These are phyloP conservation scores for Cyberlindnera samutprakarnensis DNA, from an alignment of 805 yeast species.

Conservation along the genomic window DNA sequence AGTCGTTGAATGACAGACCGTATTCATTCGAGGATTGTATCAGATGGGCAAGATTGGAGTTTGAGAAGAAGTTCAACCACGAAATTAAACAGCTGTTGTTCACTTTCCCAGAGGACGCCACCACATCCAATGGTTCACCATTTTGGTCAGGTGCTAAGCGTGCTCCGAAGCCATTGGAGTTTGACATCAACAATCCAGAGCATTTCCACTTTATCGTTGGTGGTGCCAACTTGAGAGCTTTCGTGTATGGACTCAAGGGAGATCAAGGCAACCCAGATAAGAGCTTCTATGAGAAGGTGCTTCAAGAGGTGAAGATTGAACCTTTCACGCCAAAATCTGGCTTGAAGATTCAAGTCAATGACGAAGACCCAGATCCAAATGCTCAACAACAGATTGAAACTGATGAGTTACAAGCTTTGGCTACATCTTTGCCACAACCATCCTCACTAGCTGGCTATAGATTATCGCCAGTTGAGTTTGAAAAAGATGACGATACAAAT, in stretches of 20 bases:
- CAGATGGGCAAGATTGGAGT: constrained; percentile 88
- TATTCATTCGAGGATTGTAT: constrained; percentile 88
- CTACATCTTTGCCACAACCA: constrained; percentile 81
- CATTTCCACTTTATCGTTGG: constrained; percentile 81
- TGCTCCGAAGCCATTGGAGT: constrained; percentile 81
- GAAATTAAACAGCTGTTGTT: constrained; percentile 86
- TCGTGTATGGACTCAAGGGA: constrained; percentile 82
- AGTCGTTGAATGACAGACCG: constrained; percentile 75
- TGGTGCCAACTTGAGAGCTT: constrained; percentile 89
- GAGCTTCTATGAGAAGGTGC: constrained; percentile 42
- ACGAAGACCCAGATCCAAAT: constrained; percentile 84
- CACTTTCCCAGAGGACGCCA: constrained; percentile 93
- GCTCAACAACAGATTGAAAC: constrained; percentile 44
- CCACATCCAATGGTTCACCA: constrained; percentile 82
- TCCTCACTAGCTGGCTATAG: constrained; percentile 84
- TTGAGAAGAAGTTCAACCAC: constrained; percentile 75
- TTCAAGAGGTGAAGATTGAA: constrained; percentile 41
- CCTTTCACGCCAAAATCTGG: constrained; percentile 73
- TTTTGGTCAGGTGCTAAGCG: constrained; percentile 98
- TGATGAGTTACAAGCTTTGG: constrained; percentile 59
- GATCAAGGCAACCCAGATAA: constrained; percentile 46
- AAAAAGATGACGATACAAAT: constrained; percentile 95
- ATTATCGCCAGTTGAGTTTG: constrained; percentile 86
- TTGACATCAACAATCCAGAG: constrained; percentile 67
- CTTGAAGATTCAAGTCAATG: constrained; percentile 75